These are phyloP conservation scores for Cryptosporidium tyzzeri DNA, from an alignment of 169 alveolate genomes.

Conservation along the genomic window DNA sequence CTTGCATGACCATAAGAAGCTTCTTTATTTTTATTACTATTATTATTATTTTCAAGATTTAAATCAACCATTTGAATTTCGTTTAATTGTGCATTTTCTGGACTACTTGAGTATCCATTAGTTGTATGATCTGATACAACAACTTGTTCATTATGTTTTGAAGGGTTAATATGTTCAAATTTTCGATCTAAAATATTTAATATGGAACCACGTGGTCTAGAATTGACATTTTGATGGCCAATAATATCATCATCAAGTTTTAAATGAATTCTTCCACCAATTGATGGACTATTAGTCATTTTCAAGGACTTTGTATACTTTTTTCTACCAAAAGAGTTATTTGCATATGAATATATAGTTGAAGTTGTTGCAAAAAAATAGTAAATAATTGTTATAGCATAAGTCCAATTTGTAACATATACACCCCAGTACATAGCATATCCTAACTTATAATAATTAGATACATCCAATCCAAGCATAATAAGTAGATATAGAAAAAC, in stretches of 20 bases:
- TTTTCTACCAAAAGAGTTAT: slow-evolving; percentile 54
- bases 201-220: neutral
- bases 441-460: slow-evolving; percentile 37
- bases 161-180: neutral
- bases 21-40: slow-evolving; percentile 4
- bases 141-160: neutral
- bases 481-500: slow-evolving; percentile 27
- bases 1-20: slow-evolving; percentile 66
- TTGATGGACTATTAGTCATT: neutral
- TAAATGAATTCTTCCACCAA: slow-evolving; percentile 3
- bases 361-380: slow-evolving; percentile 50
- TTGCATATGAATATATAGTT: slow-evolving; percentile 55
- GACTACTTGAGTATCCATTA: slow-evolving; percentile 16
- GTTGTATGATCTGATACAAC: slow-evolving; percentile 4
- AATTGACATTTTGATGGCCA: neutral
- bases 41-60: slow-evolving; percentile 23
- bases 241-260: neutral
- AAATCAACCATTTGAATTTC: slow-evolving; percentile 32
- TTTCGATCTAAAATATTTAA: neutral
- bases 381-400: slow-evolving; percentile 49
- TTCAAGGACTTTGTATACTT: slow-evolving; percentile 24
- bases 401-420: slow-evolving; percentile 74
- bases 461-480: slow-evolving; percentile 55
- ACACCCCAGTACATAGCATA: slow-evolving; percentile 61
- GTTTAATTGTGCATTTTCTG: neutral